Conservation (phyloP, 2,329 filamentous ascomycete genomes). For the Gliomastix tumulicola region DNA sequence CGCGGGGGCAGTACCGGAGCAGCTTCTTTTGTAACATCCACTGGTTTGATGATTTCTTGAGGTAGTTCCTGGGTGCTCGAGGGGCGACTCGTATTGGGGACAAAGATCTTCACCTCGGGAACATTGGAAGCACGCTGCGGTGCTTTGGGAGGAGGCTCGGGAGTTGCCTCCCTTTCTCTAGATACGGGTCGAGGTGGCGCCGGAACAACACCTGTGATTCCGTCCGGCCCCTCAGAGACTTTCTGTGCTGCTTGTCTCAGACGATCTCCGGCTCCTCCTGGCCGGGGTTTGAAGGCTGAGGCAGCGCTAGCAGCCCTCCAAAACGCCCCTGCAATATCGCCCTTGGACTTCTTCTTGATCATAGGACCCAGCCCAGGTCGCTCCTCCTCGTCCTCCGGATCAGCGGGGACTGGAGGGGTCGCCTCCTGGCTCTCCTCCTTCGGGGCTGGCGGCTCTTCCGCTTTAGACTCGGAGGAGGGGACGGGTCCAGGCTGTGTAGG, state of each 20-base stretch:
- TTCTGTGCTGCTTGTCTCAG: slow-evolving; percentile 50
- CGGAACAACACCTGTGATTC: slow-evolving; percentile 82
- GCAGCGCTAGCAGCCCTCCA: slow-evolving; percentile 70
- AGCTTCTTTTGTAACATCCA: slow-evolving; percentile 7
- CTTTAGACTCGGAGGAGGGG: too few relatives aligned
- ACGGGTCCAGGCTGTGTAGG: too few relatives aligned
- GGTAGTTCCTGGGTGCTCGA: slow-evolving; percentile 25
- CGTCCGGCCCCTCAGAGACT: slow-evolving; percentile 67
- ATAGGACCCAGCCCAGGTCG: slow-evolving; percentile 83
- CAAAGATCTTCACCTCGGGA: slow-evolving; percentile 53
- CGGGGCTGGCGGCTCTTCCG: too few relatives aligned
- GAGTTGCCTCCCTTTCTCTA: slow-evolving; percentile 1
- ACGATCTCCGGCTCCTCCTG: slow-evolving; percentile 78
- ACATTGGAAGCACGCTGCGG: slow-evolving; percentile 28
- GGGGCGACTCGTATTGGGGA: slow-evolving; percentile 32
- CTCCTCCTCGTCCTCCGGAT: slow-evolving; percentile 18
- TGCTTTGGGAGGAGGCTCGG: slow-evolving; percentile 16
- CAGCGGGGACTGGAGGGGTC: too few relatives aligned
- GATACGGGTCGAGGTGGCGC: slow-evolving; percentile 54
- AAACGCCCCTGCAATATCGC: slow-evolving; percentile 68
- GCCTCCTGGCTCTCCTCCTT: too few relatives aligned
- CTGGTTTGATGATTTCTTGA: slow-evolving; percentile 13
- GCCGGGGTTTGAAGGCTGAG: slow-evolving; percentile 75
- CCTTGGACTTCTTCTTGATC: slow-evolving; percentile 70
- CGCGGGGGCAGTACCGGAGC: slow-evolving; percentile 40